Evolutionary conservation across 2,329 filamentous ascomycete species (phyloP), one percentile per base, ranked within the genome.

Genomic region (Blastomyces percursus): DNA sequence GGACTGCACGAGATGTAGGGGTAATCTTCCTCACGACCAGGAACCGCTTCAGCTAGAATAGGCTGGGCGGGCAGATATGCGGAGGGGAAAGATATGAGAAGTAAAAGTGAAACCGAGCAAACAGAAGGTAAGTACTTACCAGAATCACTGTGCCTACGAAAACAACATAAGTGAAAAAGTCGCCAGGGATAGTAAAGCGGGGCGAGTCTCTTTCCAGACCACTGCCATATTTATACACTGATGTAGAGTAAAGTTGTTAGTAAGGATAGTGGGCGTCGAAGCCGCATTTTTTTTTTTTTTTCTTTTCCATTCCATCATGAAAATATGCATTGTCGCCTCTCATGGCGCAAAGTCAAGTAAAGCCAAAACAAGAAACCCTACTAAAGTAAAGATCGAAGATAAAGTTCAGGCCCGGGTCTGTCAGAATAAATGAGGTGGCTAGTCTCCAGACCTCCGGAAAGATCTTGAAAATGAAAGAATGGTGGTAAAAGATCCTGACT

Each of bases 11-110:
- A 81, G 80, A 80, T 82, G 82, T 80, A 84, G 83, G 86, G 87
- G 85, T 84, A 80, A 84, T 90, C 86, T 90, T 82, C 87, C 87
- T 90, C 87, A 80, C 77, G 86, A 89, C 80, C 86, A 90, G 87
- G 87, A 90, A 90, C 87, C 87, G 87, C 76, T 82, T 87, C 86
- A 89, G 86, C 80, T 84, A 87, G 82, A 77, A n/a, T 71, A 66
- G 72, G 82, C 87, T 89, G 87, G 84, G 83, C 87, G 87, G 87
- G 87, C 87, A 90, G 87, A 89, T 89, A 86, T 77, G 82, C 78
- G 79, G 84, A 86, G 85, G 84, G 84, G 1, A 66, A 62, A 66
- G n/a, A 48, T 30, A 27, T 14, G 21, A 24, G 21, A 8, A 27
- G 21, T 4, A 27, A 51, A 51, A 16, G 46, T 55, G 46, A 59